phyloP scores from a whole-genome alignment of 345 rosid genomes.

The Citrus mangshanensis region DNA sequence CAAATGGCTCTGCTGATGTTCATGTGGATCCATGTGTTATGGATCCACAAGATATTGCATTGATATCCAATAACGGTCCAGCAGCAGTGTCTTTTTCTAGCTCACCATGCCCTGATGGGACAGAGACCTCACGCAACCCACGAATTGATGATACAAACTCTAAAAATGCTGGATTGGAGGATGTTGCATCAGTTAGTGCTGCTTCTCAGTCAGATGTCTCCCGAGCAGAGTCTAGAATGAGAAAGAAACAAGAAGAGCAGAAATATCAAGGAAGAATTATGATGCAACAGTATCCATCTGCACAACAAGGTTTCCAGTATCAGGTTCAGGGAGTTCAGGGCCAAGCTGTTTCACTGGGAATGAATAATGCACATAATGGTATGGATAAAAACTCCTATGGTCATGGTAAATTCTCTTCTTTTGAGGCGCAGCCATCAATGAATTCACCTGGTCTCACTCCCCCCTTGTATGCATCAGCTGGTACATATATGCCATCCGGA shows the following conservation, averaged over 20 bases:
- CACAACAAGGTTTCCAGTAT: conserved; percentile 38
- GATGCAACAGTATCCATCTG: conserved; percentile 37
- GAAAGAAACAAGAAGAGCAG: conserved; percentile 54
- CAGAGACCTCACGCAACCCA: conserved; percentile 23
- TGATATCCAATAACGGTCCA: conserved; percentile 43
- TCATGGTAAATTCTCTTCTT: conserved; percentile 43
- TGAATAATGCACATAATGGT: conserved; percentile 36
- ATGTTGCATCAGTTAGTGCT: conserved; percentile 34
- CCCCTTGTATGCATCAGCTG: conserved; percentile 58
- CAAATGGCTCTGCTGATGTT: conserved; percentile 40
- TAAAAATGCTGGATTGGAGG: conserved; percentile 35
- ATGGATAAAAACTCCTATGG: conserved; percentile 36
- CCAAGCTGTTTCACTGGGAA: conserved; percentile 43
- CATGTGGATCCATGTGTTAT: conserved; percentile 28
- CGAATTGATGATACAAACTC: conserved; percentile 36
- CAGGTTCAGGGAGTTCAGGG: conserved; percentile 37
- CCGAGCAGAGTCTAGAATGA: conserved; percentile 33
- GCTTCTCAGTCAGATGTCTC: conserved; percentile 36
- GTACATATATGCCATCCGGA: conserved; percentile 66
- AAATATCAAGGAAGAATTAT: conserved; percentile 51
- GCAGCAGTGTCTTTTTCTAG: conserved; percentile 29
- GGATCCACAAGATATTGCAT: conserved; percentile 43
- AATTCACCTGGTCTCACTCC: conserved; percentile 68
- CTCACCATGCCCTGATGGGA: conserved; percentile 30
- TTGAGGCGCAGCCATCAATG: conserved; percentile 54